Evolutionary conservation across 1,284 basidiomycete genomes (phyloP).

Genomic region (Ganoderma sp.): DNA sequence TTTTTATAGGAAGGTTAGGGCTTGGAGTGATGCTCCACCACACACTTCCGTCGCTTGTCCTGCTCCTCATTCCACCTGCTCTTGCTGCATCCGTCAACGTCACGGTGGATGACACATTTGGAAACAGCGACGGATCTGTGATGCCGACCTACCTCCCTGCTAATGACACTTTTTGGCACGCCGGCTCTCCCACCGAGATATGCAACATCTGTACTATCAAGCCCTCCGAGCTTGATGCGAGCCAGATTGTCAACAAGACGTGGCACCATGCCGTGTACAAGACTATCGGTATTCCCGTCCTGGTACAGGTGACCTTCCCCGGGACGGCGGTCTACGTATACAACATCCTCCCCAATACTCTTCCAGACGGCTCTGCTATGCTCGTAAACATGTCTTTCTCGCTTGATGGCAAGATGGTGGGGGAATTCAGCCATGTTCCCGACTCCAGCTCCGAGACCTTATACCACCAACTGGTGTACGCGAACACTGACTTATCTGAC

Average conservation of each 20-base stretch:
- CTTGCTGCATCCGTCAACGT: conserved; percentile 40
- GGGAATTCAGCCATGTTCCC: conserved; percentile 34
- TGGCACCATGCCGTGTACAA: conserved; percentile 26
- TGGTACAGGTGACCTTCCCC: conserved; percentile 6
- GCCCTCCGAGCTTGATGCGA: conserved; percentile 33
- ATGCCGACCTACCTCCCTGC: conserved; percentile 27
- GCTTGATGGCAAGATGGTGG: conserved; percentile 40
- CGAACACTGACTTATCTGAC: conserved; percentile 26
- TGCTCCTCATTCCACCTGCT: neutral
- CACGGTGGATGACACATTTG: conserved; percentile 49
- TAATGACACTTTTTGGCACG: conserved; percentile 35
- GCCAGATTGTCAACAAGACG: conserved; percentile 20
- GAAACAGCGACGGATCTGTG: conserved; percentile 33
- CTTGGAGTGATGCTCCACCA: too few relatives aligned
- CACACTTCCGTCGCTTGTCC: neutral
- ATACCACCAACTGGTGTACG: conserved; percentile 41
- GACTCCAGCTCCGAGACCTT: conserved; percentile 34
- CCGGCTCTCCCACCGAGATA: conserved; percentile 35
- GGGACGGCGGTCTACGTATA: conserved; percentile 40
- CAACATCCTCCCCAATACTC: conserved; percentile 35
- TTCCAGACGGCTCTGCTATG: conserved; percentile 16
- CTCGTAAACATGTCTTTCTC: conserved; percentile 44
- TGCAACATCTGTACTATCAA: conserved; percentile 41
- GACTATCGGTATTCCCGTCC: neutral
- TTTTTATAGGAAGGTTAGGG: too few relatives aligned